Evolutionary conservation across 768 basidiomycete genomes (phyloP), one percentile per base, ranked within the genome.

Genomic region (Asterophora lycoperdoides): DNA sequence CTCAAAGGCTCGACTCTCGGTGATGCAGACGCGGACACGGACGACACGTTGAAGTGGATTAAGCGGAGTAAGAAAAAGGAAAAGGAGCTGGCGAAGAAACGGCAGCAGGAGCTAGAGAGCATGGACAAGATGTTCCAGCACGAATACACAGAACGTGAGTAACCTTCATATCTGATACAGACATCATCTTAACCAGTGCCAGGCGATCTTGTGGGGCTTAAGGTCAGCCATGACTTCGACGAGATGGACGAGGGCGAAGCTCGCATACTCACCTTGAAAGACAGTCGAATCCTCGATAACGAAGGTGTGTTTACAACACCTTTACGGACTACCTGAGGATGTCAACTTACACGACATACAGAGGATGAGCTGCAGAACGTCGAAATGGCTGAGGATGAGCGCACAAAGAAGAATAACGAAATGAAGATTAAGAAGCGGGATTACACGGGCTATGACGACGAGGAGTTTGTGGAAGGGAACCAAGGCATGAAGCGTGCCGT

Each of bases 301-400:
- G 93, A 97, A 78, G 94, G 93, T 89, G 57, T 48, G 70, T 55
- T 34, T 4, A 17, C 15, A 1, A 29, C 17, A 18, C 17, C 35
- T 47, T 3, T 15, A 46, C 35, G 20, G 23, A 51, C 23, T 23
- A 3, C 23, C 23, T 29, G 17, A 13, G 10, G 5, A 14, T 38
- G 6, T 8, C 30, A 20, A 44, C 26, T 62, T 8, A 10, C 15
- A 1, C 18, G 20, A 40, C 39, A 8, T 29, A 8, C 61, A 95
- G 96, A 99, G 86, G 96, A 99, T 67, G 96, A 95, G 67, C 78
- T 99, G 11, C 89, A 96, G 70, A 97, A 99, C 57, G 75, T 96
- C 46, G 92, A 96, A 60, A 81, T 98, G 78, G 93, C 91, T 0
- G 94, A 96, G 63, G 83, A 80, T 43, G 93, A 94, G 56, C 80